phyloP scores from a whole-genome alignment of 2,329 filamentous ascomycete species.

The Sarocladium kiliense region DNA sequence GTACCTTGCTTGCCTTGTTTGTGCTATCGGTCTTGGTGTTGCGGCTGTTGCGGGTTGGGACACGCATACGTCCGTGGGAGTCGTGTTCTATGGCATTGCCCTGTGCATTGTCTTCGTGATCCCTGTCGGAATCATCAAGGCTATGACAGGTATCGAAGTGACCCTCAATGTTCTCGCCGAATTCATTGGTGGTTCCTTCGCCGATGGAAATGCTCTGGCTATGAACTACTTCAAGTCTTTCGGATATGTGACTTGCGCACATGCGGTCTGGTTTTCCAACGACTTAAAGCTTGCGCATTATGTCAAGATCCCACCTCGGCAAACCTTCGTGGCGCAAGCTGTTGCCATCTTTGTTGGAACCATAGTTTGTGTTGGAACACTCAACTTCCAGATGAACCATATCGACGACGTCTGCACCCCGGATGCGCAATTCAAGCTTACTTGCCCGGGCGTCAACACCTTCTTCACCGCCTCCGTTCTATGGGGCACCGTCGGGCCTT shows the following conservation, averaged over 20 bases:
- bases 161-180: slow-evolving; percentile 49
- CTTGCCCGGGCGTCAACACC: slow-evolving; percentile 47
- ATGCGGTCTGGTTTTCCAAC: slow-evolving; percentile 46
- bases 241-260: slow-evolving; percentile 43
- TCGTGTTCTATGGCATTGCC: slow-evolving; percentile 45
- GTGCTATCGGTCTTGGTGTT: slow-evolving; percentile 40
- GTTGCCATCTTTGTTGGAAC: slow-evolving; percentile 50
- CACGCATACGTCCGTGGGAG: slow-evolving; percentile 45
- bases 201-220: slow-evolving; percentile 44
- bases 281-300: slow-evolving; percentile 48
- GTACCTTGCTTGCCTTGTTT: slow-evolving; percentile 38
- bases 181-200: slow-evolving; percentile 46
- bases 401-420: slow-evolving; percentile 45
- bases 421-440: slow-evolving; percentile 42
- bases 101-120: slow-evolving; percentile 47
- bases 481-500: slow-evolving; percentile 49
- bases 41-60: slow-evolving; percentile 42
- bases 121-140: slow-evolving; percentile 47
- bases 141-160: slow-evolving; percentile 48
- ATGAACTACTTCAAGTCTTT: slow-evolving; percentile 53
- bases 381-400: slow-evolving; percentile 43
- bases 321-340: slow-evolving; percentile 56
- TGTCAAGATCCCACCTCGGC: slow-evolving; percentile 56
- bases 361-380: slow-evolving; percentile 43
- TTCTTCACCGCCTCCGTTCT: slow-evolving; percentile 53